A percentile compares a stretch with the other conserved stretches of the same genome.
These are phyloP conservation scores for Capronia americana DNA, from an alignment of 2,329 filamentous ascomycete genomes.

Conservation along the genomic window DNA sequence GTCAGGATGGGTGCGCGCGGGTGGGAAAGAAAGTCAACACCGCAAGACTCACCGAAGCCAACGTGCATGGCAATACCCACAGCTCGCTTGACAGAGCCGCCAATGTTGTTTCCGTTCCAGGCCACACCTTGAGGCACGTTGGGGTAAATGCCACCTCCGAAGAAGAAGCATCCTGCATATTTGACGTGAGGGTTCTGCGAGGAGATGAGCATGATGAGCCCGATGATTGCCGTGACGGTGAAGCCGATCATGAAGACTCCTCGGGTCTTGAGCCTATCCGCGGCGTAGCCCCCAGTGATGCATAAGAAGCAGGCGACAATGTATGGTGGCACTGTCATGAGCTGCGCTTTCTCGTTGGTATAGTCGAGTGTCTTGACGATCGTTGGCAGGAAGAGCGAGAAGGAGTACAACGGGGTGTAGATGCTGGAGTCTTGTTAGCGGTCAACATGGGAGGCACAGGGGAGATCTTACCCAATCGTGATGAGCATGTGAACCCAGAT, in stretches of 20 bases:
- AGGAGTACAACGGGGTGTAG: slow-evolving; percentile 64
- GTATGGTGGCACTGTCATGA: slow-evolving; percentile 72
- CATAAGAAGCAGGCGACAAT: slow-evolving; percentile 65
- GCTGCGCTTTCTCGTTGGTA: slow-evolving; percentile 63
- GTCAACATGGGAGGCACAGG: too few relatives aligned
- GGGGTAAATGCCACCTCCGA: slow-evolving; percentile 85
- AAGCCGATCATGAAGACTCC: slow-evolving; percentile 75
- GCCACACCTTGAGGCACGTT: slow-evolving; percentile 85
- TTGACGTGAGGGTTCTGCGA: slow-evolving; percentile 67
- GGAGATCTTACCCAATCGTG: slow-evolving; percentile 32
- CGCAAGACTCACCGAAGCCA: slow-evolving; percentile 77
- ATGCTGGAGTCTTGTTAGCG: slow-evolving; percentile 45
- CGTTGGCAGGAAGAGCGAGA: slow-evolving; percentile 65
- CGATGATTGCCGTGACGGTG: slow-evolving; percentile 72
- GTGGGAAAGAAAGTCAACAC: neutral
- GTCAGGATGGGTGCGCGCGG: slow-evolving; percentile 2
- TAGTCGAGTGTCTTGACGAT: slow-evolving; percentile 64
- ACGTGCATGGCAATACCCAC: slow-evolving; percentile 90
- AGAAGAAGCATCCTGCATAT: slow-evolving; percentile 84
- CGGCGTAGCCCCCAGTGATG: slow-evolving; percentile 63
- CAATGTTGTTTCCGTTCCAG: slow-evolving; percentile 86
- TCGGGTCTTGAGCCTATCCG: slow-evolving; percentile 63
- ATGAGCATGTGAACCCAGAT: slow-evolving; percentile 51
- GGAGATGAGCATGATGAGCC: slow-evolving; percentile 78
- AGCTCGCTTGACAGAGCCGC: slow-evolving; percentile 87